phyloP scores from a whole-genome alignment of 2,329 filamentous ascomycete genomes.

The Lithohypha guttulata region DNA sequence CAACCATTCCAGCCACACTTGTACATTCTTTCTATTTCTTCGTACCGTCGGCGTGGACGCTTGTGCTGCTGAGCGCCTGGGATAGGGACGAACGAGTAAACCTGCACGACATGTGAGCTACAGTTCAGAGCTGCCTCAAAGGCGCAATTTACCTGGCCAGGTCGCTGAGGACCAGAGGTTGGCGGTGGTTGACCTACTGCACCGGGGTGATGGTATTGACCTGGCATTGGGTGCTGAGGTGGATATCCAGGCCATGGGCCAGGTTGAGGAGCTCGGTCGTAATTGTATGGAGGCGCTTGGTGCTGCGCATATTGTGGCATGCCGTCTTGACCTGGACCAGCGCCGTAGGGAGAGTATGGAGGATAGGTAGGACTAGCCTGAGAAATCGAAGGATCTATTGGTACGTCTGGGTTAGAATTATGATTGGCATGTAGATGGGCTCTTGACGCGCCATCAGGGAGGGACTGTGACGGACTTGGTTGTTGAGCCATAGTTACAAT shows the following conservation, averaged over 20 bases:
- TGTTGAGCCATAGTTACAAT: constrained; percentile 94
- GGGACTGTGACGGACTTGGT: constrained; percentile 93
- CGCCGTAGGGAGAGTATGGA: constrained; percentile 76
- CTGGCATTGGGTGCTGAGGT: constrained; percentile 35
- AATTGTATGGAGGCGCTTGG: constrained; percentile 29
- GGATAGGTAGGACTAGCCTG: constrained; percentile 87
- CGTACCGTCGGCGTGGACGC: constrained; percentile 80
- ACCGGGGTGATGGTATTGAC: constrained; percentile 41
- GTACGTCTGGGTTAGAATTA: constrained; percentile 92
- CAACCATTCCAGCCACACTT: constrained; percentile 98
- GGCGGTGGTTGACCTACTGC: constrained; percentile 49
- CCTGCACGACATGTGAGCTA: constrained; percentile 41
- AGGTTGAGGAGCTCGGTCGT: constrained; percentile 36
- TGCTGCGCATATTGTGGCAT: constrained; percentile 34
- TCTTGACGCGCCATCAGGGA: constrained; percentile 65
- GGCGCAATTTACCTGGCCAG: constrained; percentile 44
- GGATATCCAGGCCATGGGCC: constrained; percentile 26
- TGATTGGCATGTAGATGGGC: constrained; percentile 53
- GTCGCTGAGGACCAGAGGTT: constrained; percentile 50
- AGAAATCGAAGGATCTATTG: constrained; percentile 98
- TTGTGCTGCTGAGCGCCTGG: constrained; percentile 93
- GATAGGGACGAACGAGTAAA: constrained; percentile 96
- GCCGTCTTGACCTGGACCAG: constrained; percentile 69
- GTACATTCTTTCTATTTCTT: constrained; percentile 99
- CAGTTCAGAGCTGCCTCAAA: constrained; percentile 24